A percentile compares a stretch with the other conserved stretches of the same genome.
These are phyloP conservation scores for Penstemon eatonii DNA, from an alignment of 257 asterid species.

Conservation along the genomic window DNA sequence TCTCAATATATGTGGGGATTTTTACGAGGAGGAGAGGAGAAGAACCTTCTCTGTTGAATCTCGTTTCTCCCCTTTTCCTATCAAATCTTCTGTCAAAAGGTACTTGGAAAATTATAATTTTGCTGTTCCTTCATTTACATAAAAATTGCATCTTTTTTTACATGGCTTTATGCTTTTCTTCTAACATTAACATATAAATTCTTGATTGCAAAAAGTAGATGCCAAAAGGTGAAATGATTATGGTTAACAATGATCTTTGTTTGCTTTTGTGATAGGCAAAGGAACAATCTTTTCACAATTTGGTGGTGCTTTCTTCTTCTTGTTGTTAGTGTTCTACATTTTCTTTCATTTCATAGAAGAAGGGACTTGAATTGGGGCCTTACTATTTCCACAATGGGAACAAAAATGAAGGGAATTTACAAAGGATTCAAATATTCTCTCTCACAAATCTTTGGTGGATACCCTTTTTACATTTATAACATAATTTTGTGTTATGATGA, in stretches of 20 bases:
- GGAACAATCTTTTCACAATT: conserved; percentile 33
- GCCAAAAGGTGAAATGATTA: conserved; percentile 24
- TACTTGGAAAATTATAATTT: conserved; percentile 1
- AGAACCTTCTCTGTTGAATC: conserved; percentile 41
- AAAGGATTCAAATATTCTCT: conserved; percentile 77
- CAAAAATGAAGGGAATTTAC: conserved; percentile 75
- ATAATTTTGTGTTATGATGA: neutral
- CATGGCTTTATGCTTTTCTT: conserved; percentile 29
- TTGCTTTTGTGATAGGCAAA: conserved; percentile 47
- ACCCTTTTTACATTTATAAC: neutral
- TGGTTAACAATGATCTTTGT: conserved; percentile 16
- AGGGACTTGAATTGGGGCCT: conserved; percentile 28
- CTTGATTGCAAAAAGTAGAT: neutral
- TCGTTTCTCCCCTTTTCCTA: conserved; percentile 30
- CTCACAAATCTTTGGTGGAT: conserved; percentile 69
- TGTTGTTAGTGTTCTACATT: conserved; percentile 10
- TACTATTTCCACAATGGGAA: conserved; percentile 39
- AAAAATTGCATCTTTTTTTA: conserved; percentile 5
- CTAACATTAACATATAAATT: neutral
- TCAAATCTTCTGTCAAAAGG: conserved; percentile 40
- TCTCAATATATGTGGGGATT: conserved; percentile 36
- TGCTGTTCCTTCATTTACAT: neutral
- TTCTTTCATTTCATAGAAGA: conserved; percentile 29
- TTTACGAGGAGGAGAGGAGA: conserved; percentile 42
- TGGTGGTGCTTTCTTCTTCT: conserved; percentile 30